Evolutionary conservation across 2,329 filamentous ascomycete species (phyloP).

Genomic region (Penicillium digitatum): DNA sequence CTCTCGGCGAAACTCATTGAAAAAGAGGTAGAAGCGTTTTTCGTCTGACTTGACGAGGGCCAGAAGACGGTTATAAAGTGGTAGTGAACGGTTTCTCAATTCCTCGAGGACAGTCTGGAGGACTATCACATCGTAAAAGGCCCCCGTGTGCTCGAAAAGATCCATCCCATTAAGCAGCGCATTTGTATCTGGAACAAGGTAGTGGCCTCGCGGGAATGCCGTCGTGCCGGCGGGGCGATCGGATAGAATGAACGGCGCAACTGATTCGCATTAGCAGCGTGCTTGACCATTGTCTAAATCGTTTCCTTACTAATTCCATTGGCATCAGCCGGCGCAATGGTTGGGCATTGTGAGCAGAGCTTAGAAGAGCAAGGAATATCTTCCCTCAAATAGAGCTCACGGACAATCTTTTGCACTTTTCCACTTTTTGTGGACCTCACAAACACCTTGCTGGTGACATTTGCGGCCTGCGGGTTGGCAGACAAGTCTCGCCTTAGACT

Average conservation of each 20-base stretch:
- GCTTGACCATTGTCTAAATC: not conserved
- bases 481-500: slow-evolving; percentile 57
- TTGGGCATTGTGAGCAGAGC: slow-evolving; percentile 72
- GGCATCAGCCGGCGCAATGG: slow-evolving; percentile 72
- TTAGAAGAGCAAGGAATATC: slow-evolving; percentile 97
- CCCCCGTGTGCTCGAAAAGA: slow-evolving; percentile 83
- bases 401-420: slow-evolving; percentile 98
- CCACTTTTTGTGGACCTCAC: slow-evolving; percentile 91
- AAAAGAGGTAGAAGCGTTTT: slow-evolving; percentile 97
- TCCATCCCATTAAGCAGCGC: slow-evolving; percentile 95
- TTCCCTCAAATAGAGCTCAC: slow-evolving; percentile 90
- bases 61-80: slow-evolving; percentile 89
- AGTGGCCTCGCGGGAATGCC: slow-evolving; percentile 79
- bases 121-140: slow-evolving; percentile 95
- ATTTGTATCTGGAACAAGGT: slow-evolving; percentile 94
- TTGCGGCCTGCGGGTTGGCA: slow-evolving; percentile 58
- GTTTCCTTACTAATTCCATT: slow-evolving; percentile 61
- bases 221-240: slow-evolving; percentile 82
- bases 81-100: slow-evolving; percentile 85
- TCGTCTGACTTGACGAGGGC: slow-evolving; percentile 90
- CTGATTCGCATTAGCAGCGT: slow-evolving; percentile 46
- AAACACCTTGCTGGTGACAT: slow-evolving; percentile 92
- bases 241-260: slow-evolving; percentile 79
- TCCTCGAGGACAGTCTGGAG: slow-evolving; percentile 96
- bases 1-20: slow-evolving; percentile 95